Percentiles rank a stretch among this genome's conserved stretches.
Conservation (phyloP, 352 stramenopile genomes). For the Globisporangium barbulae region DNA sequence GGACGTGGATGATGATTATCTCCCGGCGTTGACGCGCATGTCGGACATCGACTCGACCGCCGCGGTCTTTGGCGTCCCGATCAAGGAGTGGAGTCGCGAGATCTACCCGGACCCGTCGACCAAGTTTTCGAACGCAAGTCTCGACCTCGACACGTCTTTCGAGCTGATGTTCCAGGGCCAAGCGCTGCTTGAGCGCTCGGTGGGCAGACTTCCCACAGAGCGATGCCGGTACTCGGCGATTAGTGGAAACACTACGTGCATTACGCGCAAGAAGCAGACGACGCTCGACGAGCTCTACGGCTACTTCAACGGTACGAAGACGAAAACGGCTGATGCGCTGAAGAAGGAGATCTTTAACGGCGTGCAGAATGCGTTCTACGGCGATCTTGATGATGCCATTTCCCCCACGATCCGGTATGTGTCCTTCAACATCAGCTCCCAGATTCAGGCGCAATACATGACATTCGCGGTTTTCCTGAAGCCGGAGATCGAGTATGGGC, state of each 20-base stretch:
- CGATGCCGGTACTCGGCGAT: conserved; percentile 13
- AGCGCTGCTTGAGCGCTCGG: conserved; percentile 20
- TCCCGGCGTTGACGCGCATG: conserved; percentile 12
- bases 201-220: conserved; percentile 11
- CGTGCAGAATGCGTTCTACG: conserved; percentile 13
- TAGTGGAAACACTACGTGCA: background rate
- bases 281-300: conserved; percentile 17
- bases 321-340: conserved; percentile 7
- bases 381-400: conserved; percentile 9
- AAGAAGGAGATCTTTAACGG: conserved; percentile 8
- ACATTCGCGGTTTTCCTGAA: conserved; percentile 12
- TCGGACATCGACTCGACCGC: conserved; percentile 22
- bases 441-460: conserved; percentile 19
- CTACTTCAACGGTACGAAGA: conserved; percentile 23
- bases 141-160: conserved; percentile 21
- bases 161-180: conserved; percentile 30
- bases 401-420: background rate
- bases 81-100: conserved; percentile 26
- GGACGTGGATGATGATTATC: background rate
- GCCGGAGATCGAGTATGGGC: conserved; percentile 14
- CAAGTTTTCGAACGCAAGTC: background rate
- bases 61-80: conserved; percentile 22
- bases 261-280: background rate
- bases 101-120: conserved; percentile 17
- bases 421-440: conserved; percentile 14